A percentile compares a stretch with the other conserved stretches of the same genome.
Evolutionary conservation across 805 yeast genomes (phyloP).

Genomic region (Sporopachydermia quercuum): DNA sequence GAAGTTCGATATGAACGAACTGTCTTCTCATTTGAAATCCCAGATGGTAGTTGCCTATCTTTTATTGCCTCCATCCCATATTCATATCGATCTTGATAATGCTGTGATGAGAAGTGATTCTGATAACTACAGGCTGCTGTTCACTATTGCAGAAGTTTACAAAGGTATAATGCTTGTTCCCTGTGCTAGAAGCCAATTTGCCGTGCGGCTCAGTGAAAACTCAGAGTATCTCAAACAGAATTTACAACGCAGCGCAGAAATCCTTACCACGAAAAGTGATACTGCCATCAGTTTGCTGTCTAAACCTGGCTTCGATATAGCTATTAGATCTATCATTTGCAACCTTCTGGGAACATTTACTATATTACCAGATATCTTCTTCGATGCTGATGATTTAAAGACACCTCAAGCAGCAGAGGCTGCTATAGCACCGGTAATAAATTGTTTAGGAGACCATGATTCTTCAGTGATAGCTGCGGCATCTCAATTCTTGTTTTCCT

Average conservation of each 20-base stretch:
- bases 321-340: conserved; percentile 11
- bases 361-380: conserved; percentile 21
- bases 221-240: conserved; percentile 3
- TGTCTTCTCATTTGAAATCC: conserved; percentile 2
- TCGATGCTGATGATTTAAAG: conserved; percentile 7
- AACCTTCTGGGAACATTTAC: conserved; percentile 19
- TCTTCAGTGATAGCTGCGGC: conserved; percentile 21
- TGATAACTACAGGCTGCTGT: not conserved
- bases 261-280: not conserved
- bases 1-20: conserved; percentile 1
- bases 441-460: conserved; percentile 24
- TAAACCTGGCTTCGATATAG: conserved; percentile 9
- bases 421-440: conserved; percentile 22
- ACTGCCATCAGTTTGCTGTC: conserved; percentile 2
- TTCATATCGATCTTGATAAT: conserved; percentile 2
- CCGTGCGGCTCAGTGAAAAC: conserved; percentile 4
- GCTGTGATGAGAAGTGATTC: conserved; percentile 1
- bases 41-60: conserved; percentile 4
- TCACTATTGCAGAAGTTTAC: conserved; percentile 3
- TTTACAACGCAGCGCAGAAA: conserved; percentile 1
- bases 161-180: conserved; percentile 3
- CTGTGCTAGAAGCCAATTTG: conserved; percentile 1
- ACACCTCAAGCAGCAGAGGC: conserved; percentile 3
- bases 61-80: not conserved
- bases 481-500: conserved; percentile 20